These are phyloP conservation scores for Geotrichum candidum DNA, from an alignment of 1,139 yeast genomes.

Conservation along the genomic window DNA sequence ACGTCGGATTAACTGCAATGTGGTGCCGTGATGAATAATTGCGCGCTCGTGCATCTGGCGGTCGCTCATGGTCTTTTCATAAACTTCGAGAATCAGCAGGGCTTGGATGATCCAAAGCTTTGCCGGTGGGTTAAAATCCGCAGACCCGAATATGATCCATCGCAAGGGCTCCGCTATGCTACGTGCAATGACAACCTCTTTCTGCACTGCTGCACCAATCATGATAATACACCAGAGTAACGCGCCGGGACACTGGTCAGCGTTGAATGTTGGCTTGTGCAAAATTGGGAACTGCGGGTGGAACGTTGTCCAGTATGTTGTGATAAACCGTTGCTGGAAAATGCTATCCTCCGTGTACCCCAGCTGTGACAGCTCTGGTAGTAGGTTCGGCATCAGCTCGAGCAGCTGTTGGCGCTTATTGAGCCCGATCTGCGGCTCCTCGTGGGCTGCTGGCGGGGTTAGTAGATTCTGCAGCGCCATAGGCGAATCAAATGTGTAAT, in stretches of 20 bases:
- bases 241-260: conserved; percentile 48
- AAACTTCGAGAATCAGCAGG: conserved; percentile 55
- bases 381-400: conserved; percentile 10
- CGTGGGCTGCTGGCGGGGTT: conserved; percentile 32
- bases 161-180: conserved; percentile 57
- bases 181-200: conserved; percentile 38
- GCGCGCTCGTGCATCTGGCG: conserved; percentile 63
- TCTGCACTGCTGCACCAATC: conserved; percentile 46
- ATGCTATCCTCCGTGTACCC: conserved; percentile 2
- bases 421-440: conserved; percentile 17
- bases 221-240: conserved; percentile 51
- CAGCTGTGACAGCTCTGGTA: neutral
- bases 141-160: conserved; percentile 52
- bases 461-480: conserved; percentile 36
- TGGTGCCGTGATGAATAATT: conserved; percentile 70
- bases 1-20: conserved; percentile 64
- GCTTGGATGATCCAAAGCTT: conserved; percentile 64
- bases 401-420: conserved; percentile 21
- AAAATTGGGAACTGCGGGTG: conserved; percentile 59
- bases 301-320: conserved; percentile 49
- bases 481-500: conserved; percentile 31
- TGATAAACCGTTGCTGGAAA: conserved; percentile 25
- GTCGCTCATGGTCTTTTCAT: conserved; percentile 57
- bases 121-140: conserved; percentile 52
- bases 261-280: conserved; percentile 59